These are phyloP conservation scores for Pelargonium myrrhifolium DNA, from an alignment of 441 rosid species.

Conservation along the genomic window DNA sequence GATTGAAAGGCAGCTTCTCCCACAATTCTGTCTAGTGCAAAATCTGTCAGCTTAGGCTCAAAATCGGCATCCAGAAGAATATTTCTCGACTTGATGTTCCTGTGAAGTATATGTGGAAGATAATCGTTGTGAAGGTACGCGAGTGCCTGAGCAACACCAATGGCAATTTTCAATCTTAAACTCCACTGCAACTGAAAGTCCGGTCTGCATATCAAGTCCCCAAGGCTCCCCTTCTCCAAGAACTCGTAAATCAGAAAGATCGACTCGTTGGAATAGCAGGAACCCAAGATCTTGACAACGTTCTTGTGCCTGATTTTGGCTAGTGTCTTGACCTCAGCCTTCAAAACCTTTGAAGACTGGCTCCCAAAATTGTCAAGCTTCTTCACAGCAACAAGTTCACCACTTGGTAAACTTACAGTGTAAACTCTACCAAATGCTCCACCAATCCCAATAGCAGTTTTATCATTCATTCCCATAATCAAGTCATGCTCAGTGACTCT, in stretches of 20 bases:
- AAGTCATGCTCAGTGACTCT: constrained; percentile 50
- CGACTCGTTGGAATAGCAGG: constrained; percentile 49
- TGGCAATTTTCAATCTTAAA: constrained; percentile 49
- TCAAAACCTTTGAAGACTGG: constrained; percentile 42
- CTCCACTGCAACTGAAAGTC: constrained; percentile 45
- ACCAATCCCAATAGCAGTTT: constrained; percentile 34
- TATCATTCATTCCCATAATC: constrained; percentile 46
- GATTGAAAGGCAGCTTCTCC: constrained; percentile 76
- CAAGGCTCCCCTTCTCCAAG: constrained; percentile 50
- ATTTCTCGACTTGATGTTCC: constrained; percentile 51
- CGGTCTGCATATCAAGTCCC: constrained; percentile 36
- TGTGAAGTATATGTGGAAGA: constrained; percentile 52
- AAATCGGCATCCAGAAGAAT: constrained; percentile 46
- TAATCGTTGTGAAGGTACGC: constrained; percentile 54
- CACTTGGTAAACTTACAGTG: constrained; percentile 41
- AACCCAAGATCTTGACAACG: constrained; percentile 47
- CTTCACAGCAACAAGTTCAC: constrained; percentile 52
- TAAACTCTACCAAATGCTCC: constrained; percentile 46
- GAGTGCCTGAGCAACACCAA: constrained; percentile 54
- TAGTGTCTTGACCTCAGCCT: constrained; percentile 50
- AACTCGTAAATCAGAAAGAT: constrained; percentile 50
- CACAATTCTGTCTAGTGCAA: constrained; percentile 59
- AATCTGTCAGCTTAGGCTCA: constrained; percentile 52
- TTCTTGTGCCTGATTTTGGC: constrained; percentile 60
- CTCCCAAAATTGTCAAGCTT: constrained; percentile 42